These are phyloP conservation scores for Lachnellula hyalina DNA, from an alignment of 2,329 filamentous ascomycete genomes.

Conservation along the genomic window DNA sequence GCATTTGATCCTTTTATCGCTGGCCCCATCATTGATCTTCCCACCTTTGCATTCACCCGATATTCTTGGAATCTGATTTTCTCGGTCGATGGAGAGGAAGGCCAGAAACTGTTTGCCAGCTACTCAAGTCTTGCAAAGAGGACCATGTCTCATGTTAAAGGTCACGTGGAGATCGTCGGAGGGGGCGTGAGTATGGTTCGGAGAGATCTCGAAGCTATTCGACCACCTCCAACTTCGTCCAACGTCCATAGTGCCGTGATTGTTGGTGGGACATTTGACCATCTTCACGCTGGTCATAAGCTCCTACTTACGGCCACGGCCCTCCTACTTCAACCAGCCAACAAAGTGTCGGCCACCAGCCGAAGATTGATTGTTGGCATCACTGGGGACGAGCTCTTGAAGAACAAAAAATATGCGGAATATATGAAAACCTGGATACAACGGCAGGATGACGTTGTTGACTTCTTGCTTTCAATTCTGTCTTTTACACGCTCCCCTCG, in stretches of 20 bases:
- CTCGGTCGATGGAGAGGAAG: conserved; percentile 58
- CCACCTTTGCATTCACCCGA: conserved; percentile 47
- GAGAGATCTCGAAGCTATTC: neutral
- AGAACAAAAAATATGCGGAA: conserved; percentile 83
- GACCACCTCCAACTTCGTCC: conserved; percentile 11
- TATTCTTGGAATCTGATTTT: conserved; percentile 62
- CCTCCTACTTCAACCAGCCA: conserved; percentile 57
- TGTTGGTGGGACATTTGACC: conserved; percentile 92
- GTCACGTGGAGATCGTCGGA: conserved; percentile 46
- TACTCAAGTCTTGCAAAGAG: conserved; percentile 46
- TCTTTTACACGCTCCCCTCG: conserved; percentile 36
- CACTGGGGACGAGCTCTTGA: conserved; percentile 78
- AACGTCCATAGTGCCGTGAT: conserved; percentile 57
- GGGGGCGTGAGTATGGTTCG: conserved; percentile 46
- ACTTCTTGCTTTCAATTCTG: conserved; percentile 66
- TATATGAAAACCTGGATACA: conserved; percentile 75
- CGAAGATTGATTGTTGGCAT: conserved; percentile 75
- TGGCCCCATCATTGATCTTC: conserved; percentile 39
- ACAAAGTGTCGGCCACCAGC: conserved; percentile 31
- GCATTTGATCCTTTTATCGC: conserved; percentile 30
- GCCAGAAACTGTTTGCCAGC: conserved; percentile 49
- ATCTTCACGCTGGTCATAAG: conserved; percentile 93
- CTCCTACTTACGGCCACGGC: conserved; percentile 86
- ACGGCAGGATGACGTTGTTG: conserved; percentile 62
- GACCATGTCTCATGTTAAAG: conserved; percentile 42